These are phyloP conservation scores for Musa acuminata DNA, from an alignment of 176 grass and related monocot species.

Conservation along the genomic window DNA sequence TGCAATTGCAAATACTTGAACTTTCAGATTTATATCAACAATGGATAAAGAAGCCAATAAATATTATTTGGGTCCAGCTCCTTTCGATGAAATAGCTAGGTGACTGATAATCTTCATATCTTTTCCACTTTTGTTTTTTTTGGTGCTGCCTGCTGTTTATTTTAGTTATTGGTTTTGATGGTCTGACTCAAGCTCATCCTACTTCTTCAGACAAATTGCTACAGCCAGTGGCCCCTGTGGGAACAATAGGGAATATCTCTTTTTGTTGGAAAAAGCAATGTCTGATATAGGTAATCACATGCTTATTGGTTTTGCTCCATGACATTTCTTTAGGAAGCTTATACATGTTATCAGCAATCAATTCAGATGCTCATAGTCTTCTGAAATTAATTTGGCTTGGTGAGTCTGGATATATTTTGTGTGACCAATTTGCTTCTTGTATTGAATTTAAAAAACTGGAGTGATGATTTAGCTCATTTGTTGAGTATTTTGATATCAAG, in stretches of 20 bases:
- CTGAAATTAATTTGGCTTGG: no score
- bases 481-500: no score
- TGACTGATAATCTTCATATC: background rate
- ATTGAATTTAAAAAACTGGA: no score
- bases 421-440: no score
- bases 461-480: no score
- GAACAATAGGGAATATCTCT: conserved; percentile 39
- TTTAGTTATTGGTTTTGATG: background rate
- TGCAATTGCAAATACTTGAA: background rate
- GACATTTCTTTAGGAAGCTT: no score
- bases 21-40: conserved; percentile 33
- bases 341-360: no score
- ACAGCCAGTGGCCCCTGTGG: conserved; percentile 32
- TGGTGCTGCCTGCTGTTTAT: background rate
- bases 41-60: conserved; percentile 30
- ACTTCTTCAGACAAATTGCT: conserved; percentile 33
- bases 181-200: background rate
- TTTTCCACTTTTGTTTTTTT: background rate
- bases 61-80: conserved; percentile 41
- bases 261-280: conserved; percentile 33
- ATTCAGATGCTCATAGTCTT: no score
- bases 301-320: no score
- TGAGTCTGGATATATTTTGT: no score
- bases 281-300: conserved; percentile 29
- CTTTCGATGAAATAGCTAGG: conserved; percentile 38